phyloP scores from a whole-genome alignment of 2,329 filamentous ascomycete genomes.

The Epichloe sibirici region DNA sequence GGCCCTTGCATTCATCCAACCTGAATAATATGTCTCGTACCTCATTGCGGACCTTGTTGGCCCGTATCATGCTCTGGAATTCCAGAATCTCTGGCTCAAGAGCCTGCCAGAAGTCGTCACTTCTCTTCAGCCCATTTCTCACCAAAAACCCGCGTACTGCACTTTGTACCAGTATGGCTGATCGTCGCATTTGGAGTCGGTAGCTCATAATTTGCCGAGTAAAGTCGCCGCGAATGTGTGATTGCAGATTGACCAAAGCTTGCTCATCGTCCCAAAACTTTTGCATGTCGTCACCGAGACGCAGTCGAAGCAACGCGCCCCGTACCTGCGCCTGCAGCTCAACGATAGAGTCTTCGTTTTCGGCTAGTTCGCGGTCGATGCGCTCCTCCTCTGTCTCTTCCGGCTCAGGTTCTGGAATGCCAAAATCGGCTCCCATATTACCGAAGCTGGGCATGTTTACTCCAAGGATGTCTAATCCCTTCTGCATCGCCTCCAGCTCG shows the following conservation, averaged over 20 bases:
- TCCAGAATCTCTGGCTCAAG: constrained; percentile 61
- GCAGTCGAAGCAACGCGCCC: constrained; percentile 66
- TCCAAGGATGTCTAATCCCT: constrained; percentile 89
- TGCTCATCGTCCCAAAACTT: constrained; percentile 77
- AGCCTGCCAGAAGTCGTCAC: constrained; percentile 56
- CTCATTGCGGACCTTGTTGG: constrained; percentile 49
- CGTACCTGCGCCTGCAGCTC: constrained; percentile 82
- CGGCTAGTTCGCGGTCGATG: constrained; percentile 66
- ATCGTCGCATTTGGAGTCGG: constrained; percentile 68
- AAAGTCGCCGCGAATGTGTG: constrained; percentile 78
- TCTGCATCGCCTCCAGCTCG: constrained; percentile 92
- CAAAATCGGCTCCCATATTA: constrained; percentile 93
- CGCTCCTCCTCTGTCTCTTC: constrained; percentile 86
- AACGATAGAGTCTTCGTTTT: constrained; percentile 57
- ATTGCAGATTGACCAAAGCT: constrained; percentile 68
- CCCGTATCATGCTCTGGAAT: constrained; percentile 71
- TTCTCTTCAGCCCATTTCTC: constrained; percentile 48
- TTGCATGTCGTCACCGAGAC: constrained; percentile 75
- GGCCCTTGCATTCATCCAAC: constrained; percentile 48
- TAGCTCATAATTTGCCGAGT: constrained; percentile 74
- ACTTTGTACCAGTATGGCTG: constrained; percentile 71
- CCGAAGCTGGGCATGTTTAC: constrained; percentile 96
- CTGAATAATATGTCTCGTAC: constrained; percentile 44
- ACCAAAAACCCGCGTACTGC: constrained; percentile 63
- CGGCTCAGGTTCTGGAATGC: constrained; percentile 61